Percentiles rank a stretch among this genome's conserved stretches.
These are phyloP conservation scores for Canavalia ensiformis DNA, from an alignment of 306 rosid genomes.

Conservation along the genomic window DNA sequence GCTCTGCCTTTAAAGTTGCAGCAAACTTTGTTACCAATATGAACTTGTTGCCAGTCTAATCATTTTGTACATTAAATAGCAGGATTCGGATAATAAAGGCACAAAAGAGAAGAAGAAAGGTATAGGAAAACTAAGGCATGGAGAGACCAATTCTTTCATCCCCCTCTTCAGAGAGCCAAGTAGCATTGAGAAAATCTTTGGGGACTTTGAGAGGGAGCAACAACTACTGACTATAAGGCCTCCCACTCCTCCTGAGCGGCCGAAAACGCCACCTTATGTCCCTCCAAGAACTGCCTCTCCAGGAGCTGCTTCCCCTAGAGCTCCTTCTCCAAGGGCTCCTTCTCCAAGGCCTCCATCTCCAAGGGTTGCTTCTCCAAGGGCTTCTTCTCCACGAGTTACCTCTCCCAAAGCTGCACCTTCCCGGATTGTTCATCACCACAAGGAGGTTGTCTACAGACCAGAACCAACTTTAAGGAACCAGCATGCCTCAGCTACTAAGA, in stretches of 20 bases:
- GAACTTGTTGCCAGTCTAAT: constrained; percentile 19
- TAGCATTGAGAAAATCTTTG: constrained; percentile 94
- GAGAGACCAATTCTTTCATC: constrained; percentile 85
- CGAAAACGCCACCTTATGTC: constrained; percentile 70
- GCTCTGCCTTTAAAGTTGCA: constrained; percentile 25
- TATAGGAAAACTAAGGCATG: constrained; percentile 73
- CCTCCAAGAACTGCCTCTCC: constrained; percentile 75
- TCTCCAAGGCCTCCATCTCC: constrained; percentile 69
- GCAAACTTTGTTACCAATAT: constrained; percentile 27
- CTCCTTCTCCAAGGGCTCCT: constrained; percentile 65
- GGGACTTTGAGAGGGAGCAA: constrained; percentile 95
- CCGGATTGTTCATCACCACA: constrained; percentile 59
- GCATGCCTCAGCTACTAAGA: constrained; percentile 88
- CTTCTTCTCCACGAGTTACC: constrained; percentile 57
- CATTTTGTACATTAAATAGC: constrained; percentile 42
- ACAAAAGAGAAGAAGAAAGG: constrained; percentile 89
- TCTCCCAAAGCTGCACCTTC: constrained; percentile 74
- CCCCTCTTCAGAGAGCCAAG: constrained; percentile 95
- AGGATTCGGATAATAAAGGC: constrained; percentile 80
- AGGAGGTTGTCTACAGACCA: constrained; percentile 71
- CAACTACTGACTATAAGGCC: constrained; percentile 68
- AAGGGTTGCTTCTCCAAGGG: constrained; percentile 59
- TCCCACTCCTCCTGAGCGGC: constrained; percentile 73
- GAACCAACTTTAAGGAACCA: constrained; percentile 83
- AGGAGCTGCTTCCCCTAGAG: constrained; percentile 68